Conservation (phyloP, 2,329 filamentous ascomycete species). For the Curvularia eragrostidis region DNA sequence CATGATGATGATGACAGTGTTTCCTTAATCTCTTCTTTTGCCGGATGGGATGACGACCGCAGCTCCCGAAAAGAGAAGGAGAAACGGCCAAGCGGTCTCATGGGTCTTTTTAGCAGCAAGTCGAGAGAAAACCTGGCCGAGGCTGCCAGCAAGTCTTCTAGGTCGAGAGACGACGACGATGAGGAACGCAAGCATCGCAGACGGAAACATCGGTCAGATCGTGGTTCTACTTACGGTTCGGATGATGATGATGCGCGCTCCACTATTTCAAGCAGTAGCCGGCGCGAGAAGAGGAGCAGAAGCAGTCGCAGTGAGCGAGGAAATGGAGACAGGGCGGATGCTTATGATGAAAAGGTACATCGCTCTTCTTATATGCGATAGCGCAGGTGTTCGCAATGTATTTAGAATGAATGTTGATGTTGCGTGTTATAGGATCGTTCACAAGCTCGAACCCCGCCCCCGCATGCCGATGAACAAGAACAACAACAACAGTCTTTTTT, state of each 20-base stretch:
- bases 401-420: constrained; percentile 43
- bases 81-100: constrained; percentile 55
- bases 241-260: constrained; percentile 49
- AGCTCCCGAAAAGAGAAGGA: constrained; percentile 47
- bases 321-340: constrained; percentile 46
- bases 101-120: constrained; percentile 57
- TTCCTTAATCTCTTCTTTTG: constrained; percentile 51
- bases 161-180: constrained; percentile 46
- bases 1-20: constrained; percentile 53
- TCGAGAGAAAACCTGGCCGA: constrained; percentile 49
- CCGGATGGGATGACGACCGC: constrained; percentile 50
- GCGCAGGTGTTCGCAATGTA: constrained; percentile 34
- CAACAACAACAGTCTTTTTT: constrained; percentile 66
- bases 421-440: constrained; percentile 41
- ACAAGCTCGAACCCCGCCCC: constrained; percentile 33
- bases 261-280: constrained; percentile 43
- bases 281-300: constrained; percentile 53
- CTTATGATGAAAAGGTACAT: constrained; percentile 49
- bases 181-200: constrained; percentile 54
- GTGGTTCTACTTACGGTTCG: constrained; percentile 48
- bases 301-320: constrained; percentile 47
- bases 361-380: constrained; percentile 40
- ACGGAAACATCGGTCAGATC: constrained; percentile 52
- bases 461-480: constrained; percentile 38
- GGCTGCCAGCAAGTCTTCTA: constrained; percentile 43